Conservation (phyloP, 2,329 filamentous ascomycete species). For the Daldinia sp. region DNA sequence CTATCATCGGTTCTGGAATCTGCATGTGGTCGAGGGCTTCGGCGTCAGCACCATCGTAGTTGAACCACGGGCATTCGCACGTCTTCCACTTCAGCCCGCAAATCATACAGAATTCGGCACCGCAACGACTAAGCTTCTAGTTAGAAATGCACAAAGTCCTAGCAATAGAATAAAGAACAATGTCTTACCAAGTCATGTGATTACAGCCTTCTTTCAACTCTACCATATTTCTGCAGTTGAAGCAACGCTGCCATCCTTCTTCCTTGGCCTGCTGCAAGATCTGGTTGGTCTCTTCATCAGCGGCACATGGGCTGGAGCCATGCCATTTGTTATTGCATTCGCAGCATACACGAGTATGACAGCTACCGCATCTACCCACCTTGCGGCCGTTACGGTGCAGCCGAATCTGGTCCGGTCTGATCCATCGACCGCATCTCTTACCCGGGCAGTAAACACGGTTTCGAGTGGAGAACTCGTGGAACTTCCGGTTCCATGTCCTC, state of each 20-base stretch:
- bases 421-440: conserved; percentile 81
- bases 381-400: conserved; percentile 67
- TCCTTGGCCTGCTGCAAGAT: conserved; percentile 75
- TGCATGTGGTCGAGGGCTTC: conserved; percentile 68
- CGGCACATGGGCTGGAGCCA: conserved; percentile 74
- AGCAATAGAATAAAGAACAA: conserved; percentile 3
- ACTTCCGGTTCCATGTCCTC: conserved; percentile 83
- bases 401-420: conserved; percentile 77
- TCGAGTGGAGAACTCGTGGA: conserved; percentile 77
- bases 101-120: conserved; percentile 87
- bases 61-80: conserved; percentile 86
- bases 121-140: conserved; percentile 69
- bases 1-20: conserved; percentile 56
- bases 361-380: conserved; percentile 76
- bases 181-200: conserved; percentile 84
- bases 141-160: conserved; percentile 41
- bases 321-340: conserved; percentile 82
- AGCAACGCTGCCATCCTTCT: conserved; percentile 81
- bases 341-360: conserved; percentile 80
- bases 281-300: conserved; percentile 73
- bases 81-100: conserved; percentile 86
- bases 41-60: conserved; percentile 66
- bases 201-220: conserved; percentile 87
- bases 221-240: conserved; percentile 78
- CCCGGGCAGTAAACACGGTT: conserved; percentile 84